These are phyloP conservation scores for Apiospora hydei DNA, from an alignment of 2,329 filamentous ascomycete species.

Conservation along the genomic window DNA sequence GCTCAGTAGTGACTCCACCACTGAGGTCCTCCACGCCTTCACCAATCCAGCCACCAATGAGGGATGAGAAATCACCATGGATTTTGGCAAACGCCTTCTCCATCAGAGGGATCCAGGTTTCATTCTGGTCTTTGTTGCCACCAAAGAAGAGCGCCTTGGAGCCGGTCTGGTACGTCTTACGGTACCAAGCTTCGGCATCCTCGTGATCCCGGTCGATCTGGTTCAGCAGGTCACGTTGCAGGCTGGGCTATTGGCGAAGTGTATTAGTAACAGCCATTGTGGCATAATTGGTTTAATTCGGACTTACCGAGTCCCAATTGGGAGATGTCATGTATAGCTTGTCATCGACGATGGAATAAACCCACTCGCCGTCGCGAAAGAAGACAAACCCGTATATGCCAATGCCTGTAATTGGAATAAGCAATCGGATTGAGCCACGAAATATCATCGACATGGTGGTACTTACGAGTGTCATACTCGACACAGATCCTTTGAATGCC, in stretches of 20 bases:
- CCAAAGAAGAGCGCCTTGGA: constrained; percentile 82
- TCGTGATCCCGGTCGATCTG: constrained; percentile 77
- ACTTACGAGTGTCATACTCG: constrained; percentile 68
- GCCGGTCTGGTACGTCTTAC: constrained; percentile 74
- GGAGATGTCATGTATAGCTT: constrained; percentile 86
- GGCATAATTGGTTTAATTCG: neutral
- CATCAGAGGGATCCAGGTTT: constrained; percentile 82
- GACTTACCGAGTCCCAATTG: constrained; percentile 72
- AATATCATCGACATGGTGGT: neutral
- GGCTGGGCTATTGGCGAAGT: constrained; percentile 55
- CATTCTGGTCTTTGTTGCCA: constrained; percentile 76
- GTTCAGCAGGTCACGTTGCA: constrained; percentile 76
- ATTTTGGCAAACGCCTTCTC: constrained; percentile 88
- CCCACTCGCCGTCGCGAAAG: constrained; percentile 88
- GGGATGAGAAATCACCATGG: constrained; percentile 77
- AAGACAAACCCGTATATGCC: constrained; percentile 93
- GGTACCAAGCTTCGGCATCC: constrained; percentile 75
- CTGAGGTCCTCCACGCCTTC: constrained; percentile 67
- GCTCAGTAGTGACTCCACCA: constrained; percentile 73
- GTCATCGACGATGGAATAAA: constrained; percentile 90
- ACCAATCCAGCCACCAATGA: constrained; percentile 75
- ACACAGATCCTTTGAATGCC: constrained; percentile 79
- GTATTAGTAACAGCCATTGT: neutral
- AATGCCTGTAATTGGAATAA: constrained; percentile 62
- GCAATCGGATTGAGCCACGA: constrained; percentile 31